Evolutionary conservation across 2,329 filamentous ascomycete genomes (phyloP), one percentile per base, ranked within the genome.

Genomic region (Penicillium corylophilum): DNA sequence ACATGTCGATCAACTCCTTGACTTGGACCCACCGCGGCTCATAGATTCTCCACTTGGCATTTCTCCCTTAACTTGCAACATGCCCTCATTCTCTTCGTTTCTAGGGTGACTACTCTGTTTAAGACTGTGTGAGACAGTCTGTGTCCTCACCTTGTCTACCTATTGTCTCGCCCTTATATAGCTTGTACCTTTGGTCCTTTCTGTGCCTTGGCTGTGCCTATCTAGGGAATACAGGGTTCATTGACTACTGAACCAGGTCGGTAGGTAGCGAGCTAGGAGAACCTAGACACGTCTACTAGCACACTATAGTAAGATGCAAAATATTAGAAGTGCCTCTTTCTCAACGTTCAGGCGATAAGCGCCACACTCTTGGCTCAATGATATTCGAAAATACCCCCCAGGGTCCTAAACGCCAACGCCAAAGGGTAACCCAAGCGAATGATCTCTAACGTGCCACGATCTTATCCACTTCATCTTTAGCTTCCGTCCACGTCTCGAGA

Each of bases 401-500:
- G 35, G 35, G 2, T 12, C 35, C 16, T 38, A 22, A 22, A 38
- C 35, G 35, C 35, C 35, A 38, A 38, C 35, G 35, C 35, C 18
- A 12, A 38, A 38, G 16, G 35, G 35, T 12, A 10, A 38, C 35
- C 47, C 28, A 43, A 42, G 13, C 12, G 35, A 39, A 28, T 44
- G 18, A 36, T 23, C n/a, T 49, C 58, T 69, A 74, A 44, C 66
- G 67, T 42, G 67, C 69, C 51, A 75, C 87, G 71, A 96, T 96
- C 79, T 95, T 95, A 59, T 88, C 83, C 53, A 96, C 89, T 71
- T 96, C 92, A 3, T 83, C 83, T 63, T 86, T 88, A 1, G 92
- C 92, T 69, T 96, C 92, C 65, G 93, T 89, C 92, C 92, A 96
- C 6, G 90, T 90, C 64, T 93, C 90, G 68, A 92, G 84, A 71